Base-by-base conservation (phyloP, 2,329 filamentous ascomycete genomes). In the Trichophaea hybrida region DNA sequence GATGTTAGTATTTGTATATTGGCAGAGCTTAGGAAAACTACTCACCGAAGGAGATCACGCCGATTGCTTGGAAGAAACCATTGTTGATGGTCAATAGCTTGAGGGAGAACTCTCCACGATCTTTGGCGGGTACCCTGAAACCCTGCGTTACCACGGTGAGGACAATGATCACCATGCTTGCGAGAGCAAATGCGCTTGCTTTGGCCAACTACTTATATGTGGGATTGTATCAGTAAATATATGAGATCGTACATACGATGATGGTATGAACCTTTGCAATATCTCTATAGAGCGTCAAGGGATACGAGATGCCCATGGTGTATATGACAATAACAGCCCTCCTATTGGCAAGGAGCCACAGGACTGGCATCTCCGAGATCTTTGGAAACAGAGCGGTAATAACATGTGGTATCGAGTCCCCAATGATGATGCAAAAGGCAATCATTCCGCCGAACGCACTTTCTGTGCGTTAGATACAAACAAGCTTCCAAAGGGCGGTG, bases 361-460 rank as follows among this genome's bases (percentile, higher is more conserved):
- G 72, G 24, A 96, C 85, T 0, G 88, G 82, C 71, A 86, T 82
- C 34, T 82, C 76, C 43, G 75, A 74, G 61, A 97, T 71, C 2
- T 80, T 80, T 0, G 93, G 90, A 75, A 91, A 95, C 4, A 96
- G 73, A 4, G 90, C 88, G 52, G 78, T 75, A 69, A 97, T 72
- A 52, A 98, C 93, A 71, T 90, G 88, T 2, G 93, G 93, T 70
- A 98, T 96, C 0, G 88, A 90, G 72, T 98, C 93, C 61, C 93
- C 93, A 7, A 98, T 86, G 69, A 98, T 96, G 69, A 98, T 89
- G 66, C 90, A 93, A 72, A 97, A 98, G 12, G 93, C 93, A 59
- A 98, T 82, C 93, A 98, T 98, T 65, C 93, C 93, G 59, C 93
- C 93, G 75, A 97, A 98, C 2, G 93, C 93, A 77, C 75, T 77